These are phyloP conservation scores for Colletotrichum brevisporum DNA, from an alignment of 2,329 filamentous ascomycete genomes.

Conservation along the genomic window DNA sequence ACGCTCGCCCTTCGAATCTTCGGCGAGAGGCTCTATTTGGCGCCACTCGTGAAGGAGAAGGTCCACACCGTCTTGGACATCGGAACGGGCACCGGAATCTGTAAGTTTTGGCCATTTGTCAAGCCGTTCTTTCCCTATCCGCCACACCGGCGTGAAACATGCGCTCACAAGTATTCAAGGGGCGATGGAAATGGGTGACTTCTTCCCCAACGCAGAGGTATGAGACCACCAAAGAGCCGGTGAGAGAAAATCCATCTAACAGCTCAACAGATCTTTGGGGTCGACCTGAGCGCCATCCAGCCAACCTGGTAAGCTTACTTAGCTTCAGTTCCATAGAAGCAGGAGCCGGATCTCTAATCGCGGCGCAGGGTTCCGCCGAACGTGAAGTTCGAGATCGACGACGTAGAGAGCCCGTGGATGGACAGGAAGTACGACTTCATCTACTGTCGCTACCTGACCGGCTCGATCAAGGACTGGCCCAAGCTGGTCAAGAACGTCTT, in stretches of 20 bases:
- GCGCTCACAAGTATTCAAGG: background rate
- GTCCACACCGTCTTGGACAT: conserved; percentile 64
- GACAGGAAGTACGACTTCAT: conserved; percentile 51
- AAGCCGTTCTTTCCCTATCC: background rate
- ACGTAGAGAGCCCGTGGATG: conserved; percentile 67
- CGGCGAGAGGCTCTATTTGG: conserved; percentile 1
- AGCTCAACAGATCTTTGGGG: conserved; percentile 23
- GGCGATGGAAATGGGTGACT: conserved; percentile 48
- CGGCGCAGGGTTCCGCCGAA: conserved; percentile 69
- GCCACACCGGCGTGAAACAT: background rate
- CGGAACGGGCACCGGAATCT: conserved; percentile 75
- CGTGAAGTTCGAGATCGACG: conserved; percentile 75
- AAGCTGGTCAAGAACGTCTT: conserved; percentile 9
- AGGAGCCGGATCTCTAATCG: too few species aligned
- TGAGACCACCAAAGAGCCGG: too few species aligned
- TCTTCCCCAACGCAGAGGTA: conserved; percentile 16
- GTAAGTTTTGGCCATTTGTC: too few species aligned
- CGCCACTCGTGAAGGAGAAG: conserved; percentile 12
- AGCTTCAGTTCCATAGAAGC: too few species aligned
- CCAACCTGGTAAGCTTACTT: too few species aligned
- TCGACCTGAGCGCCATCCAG: conserved; percentile 25
- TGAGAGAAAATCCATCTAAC: too few species aligned
- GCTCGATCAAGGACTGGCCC: conserved; percentile 15
- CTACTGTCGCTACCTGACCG: conserved; percentile 41
- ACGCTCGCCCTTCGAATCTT: background rate